Percentiles rank a stretch among this genome's conserved stretches.
Conservation (phyloP, 257 asterid species). For the Paraleonurus japonicus region DNA sequence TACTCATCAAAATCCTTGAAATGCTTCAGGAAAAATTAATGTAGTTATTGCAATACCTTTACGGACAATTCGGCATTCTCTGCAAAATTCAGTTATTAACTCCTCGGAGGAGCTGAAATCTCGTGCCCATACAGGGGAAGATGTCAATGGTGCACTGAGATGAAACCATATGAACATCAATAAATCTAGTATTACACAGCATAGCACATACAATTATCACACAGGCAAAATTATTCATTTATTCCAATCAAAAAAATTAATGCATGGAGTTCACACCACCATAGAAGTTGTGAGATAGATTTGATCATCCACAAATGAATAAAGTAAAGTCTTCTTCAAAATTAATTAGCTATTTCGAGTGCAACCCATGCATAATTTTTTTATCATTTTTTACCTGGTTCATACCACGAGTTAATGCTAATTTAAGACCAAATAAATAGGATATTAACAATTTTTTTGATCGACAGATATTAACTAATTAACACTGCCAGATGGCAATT, state of each 20-base stretch:
- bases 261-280: slow-evolving; percentile 14
- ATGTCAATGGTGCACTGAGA: slow-evolving; percentile 87
- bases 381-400: background rate
- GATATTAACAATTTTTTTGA: too few species aligned
- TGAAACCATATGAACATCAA: slow-evolving; percentile 29
- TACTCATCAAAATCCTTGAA: slow-evolving; percentile 16
- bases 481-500: background rate
- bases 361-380: slow-evolving; percentile 5
- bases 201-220: slow-evolving; percentile 3
- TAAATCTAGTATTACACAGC: slow-evolving; percentile 10
- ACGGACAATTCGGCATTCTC: slow-evolving; percentile 98
- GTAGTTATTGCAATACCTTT: slow-evolving; percentile 58
- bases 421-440: slow-evolving; percentile 18
- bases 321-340: slow-evolving; percentile 2
- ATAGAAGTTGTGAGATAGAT: background rate
- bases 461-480: slow-evolving; percentile 15
- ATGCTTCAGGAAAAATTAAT: slow-evolving; percentile 15
- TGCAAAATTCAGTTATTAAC: slow-evolving; percentile 87
- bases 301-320: slow-evolving; percentile 4
- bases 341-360: background rate
- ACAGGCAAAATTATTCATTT: background rate
- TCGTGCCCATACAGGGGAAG: slow-evolving; percentile 96
- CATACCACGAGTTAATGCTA: slow-evolving; percentile 8
- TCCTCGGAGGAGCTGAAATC: slow-evolving; percentile 89
- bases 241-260: background rate